Conservation (phyloP, 2,329 filamentous ascomycete species). For the Exophiala oligosperma region DNA sequence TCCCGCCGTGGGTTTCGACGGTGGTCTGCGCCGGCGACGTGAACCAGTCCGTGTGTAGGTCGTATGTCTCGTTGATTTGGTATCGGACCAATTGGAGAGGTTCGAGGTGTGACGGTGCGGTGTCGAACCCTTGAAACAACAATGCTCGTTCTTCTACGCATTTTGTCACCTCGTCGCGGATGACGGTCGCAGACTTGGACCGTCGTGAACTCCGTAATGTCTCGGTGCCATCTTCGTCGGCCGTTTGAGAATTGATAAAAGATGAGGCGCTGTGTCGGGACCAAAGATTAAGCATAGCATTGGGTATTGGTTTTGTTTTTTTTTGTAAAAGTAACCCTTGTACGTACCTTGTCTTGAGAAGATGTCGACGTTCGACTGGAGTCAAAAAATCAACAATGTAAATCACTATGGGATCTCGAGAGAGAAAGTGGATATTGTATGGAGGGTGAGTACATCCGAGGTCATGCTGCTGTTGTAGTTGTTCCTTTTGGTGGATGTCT, state of each 20-base stretch:
- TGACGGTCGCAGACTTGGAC: constrained; percentile 49
- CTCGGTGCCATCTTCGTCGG: constrained; percentile 32
- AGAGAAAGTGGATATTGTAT: constrained; percentile 27
- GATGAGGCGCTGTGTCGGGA: constrained; percentile 38
- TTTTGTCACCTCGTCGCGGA: constrained; percentile 45
- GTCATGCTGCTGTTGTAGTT: no score
- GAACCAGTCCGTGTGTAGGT: constrained; percentile 15
- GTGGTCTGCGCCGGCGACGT: neutral
- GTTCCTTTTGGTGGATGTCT: no score
- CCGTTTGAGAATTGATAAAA: constrained; percentile 14
- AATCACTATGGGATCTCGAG: constrained; percentile 53
- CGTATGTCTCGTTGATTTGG: constrained; percentile 7
- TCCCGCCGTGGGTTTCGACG: constrained; percentile 28
- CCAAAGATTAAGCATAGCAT: neutral
- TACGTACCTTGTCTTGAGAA: constrained; percentile 37
- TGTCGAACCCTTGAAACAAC: constrained; percentile 46
- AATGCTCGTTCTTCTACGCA: constrained; percentile 52
- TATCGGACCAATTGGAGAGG: constrained; percentile 12
- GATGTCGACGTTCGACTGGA: constrained; percentile 45
- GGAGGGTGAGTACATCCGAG: neutral
- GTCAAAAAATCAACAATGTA: constrained; percentile 57
- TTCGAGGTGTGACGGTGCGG: constrained; percentile 3
- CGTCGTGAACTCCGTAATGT: constrained; percentile 39
- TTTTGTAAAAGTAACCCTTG: no score
- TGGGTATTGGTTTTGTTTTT: no score